Conservation (phyloP, 306 rosid genomes). For the Myrica gale region DNA sequence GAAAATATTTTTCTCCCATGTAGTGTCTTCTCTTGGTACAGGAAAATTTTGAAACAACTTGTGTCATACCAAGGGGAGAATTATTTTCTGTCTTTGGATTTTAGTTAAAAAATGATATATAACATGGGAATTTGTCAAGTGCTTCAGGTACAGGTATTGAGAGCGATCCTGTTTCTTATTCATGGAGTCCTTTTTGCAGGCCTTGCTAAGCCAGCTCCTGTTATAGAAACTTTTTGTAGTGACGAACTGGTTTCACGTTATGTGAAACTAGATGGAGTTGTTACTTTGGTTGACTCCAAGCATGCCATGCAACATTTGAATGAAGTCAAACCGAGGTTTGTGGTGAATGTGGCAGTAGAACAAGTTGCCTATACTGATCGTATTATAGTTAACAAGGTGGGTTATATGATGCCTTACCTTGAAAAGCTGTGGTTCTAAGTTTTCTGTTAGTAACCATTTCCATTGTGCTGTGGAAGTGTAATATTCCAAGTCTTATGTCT, state of each 20-base stretch:
- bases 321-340: slow-evolving; percentile 92
- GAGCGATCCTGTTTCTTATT: slow-evolving; percentile 2
- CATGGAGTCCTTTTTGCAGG: slow-evolving; percentile 42
- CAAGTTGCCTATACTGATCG: slow-evolving; percentile 95
- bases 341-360: slow-evolving; percentile 89
- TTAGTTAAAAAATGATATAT: neutral
- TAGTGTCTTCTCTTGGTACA: neutral
- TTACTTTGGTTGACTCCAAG: slow-evolving; percentile 88
- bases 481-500: neutral
- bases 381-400: slow-evolving; percentile 80
- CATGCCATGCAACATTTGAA: slow-evolving; percentile 75
- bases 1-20: neutral
- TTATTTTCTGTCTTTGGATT: neutral
- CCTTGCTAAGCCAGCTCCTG: slow-evolving; percentile 90
- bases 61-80: neutral
- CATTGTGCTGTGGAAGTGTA: neutral
- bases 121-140: slow-evolving; percentile 3
- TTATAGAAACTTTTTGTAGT: slow-evolving; percentile 77
- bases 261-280: slow-evolving; percentile 92
- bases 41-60: neutral
- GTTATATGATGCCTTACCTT: slow-evolving; percentile 24
- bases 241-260: slow-evolving; percentile 66
- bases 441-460: neutral
- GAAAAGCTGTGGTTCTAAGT: slow-evolving; percentile 10
- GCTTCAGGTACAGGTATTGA: neutral